Evolutionary conservation across 176 grass and related monocot species (phyloP), one percentile per base, ranked within the genome.

Genomic region (Oropetium thomaeum): DNA sequence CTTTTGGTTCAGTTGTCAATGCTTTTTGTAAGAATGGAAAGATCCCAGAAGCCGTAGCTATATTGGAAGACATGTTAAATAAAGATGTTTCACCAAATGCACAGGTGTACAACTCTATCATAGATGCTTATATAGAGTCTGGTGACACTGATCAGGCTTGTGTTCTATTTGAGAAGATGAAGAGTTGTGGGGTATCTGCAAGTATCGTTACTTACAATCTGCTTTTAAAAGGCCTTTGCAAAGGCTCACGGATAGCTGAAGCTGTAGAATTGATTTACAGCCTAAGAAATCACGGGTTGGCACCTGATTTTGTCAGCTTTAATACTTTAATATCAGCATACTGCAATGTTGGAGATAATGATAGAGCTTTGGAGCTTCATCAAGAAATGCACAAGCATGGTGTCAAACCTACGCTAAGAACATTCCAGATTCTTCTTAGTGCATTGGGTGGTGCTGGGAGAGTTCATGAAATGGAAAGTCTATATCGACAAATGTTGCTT

Each of bases 1-100:
- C 90, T 13, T 92, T 81, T 81, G 86, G 86, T 58, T 86, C 90
- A 63, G 72, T 92, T 60, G 71, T 92, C 25, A 92, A 89, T 86
- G 83, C 79, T 45, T 86, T 92, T 25, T 92, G 90, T 67, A 92
- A 89, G 76, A 80, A 86, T 25, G 60, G 59, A 17, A 92, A 86
- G 69, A 65, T 89, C 57, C 49, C 6, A 6, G 90, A 92, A 83
- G 90, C 90, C 48, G 61, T 89, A 68, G 90, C 86, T 61, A 69
- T 86, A 39, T 78, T 92, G 79, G 70, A 83, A 42, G 81, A 89
- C 59, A 92, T 92, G 90, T 37, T 77, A 30, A 37, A 71, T 58
- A 92, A 82, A 92, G 53, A 77, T 80, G 73, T 89, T 77, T 58
- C 64, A 83, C 83, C 90, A 53, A 83, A 76, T 83, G 79, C 81